These are phyloP conservation scores for Sporothrix sp. DNA, from an alignment of 2,329 filamentous ascomycete genomes.

Conservation along the genomic window DNA sequence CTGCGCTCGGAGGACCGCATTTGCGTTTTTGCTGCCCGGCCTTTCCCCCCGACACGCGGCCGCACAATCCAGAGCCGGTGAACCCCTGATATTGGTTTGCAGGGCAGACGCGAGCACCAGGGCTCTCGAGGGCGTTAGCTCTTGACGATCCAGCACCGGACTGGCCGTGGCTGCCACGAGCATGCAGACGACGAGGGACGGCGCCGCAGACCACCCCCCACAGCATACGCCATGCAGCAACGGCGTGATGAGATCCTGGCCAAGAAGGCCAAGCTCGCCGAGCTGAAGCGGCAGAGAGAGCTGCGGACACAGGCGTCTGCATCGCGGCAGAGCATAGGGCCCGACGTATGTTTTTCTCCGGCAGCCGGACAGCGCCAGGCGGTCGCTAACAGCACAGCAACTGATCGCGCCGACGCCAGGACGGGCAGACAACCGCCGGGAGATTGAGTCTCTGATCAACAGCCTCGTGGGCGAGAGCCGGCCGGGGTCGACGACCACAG, in stretches of 20 bases:
- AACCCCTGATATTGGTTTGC: background rate
- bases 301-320: slow-evolving; percentile 66
- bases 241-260: slow-evolving; percentile 92
- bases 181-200: slow-evolving; percentile 26
- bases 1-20: no score
- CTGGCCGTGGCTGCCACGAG: slow-evolving; percentile 33
- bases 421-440: slow-evolving; percentile 58
- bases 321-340: slow-evolving; percentile 57
- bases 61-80: no score
- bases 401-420: slow-evolving; percentile 61
- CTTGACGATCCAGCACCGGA: background rate
- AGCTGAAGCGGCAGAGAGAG: slow-evolving; percentile 88
- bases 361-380: background rate
- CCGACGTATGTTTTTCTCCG: slow-evolving; percentile 49
- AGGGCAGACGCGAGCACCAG: background rate
- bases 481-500: slow-evolving; percentile 56
- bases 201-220: background rate
- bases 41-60: no score
- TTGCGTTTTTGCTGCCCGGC: no score
- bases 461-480: slow-evolving; percentile 72
- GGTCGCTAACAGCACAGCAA: slow-evolving; percentile 27
- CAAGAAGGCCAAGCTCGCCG: slow-evolving; percentile 93
- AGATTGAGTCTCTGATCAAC: slow-evolving; percentile 79
- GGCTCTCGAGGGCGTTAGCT: background rate
- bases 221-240: slow-evolving; percentile 51